phyloP scores from a whole-genome alignment of 345 rosid species.

The Salix udensis region DNA sequence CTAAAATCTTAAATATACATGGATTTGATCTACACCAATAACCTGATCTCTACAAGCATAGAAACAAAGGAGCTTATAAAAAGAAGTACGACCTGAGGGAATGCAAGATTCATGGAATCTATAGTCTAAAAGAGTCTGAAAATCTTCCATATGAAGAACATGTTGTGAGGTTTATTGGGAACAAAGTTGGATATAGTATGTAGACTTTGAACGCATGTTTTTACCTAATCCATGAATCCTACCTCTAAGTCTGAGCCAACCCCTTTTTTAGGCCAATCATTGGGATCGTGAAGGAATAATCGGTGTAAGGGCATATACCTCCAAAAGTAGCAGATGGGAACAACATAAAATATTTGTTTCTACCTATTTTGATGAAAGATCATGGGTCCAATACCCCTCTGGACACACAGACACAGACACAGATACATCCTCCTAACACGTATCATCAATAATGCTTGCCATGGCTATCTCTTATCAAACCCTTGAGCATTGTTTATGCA shows the following conservation, averaged over 20 bases:
- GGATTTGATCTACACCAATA: slow-evolving; percentile 41
- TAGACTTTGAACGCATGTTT: slow-evolving; percentile 7
- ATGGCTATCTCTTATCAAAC: slow-evolving; percentile 15
- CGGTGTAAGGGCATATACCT: slow-evolving; percentile 28
- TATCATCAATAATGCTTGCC: slow-evolving; percentile 29
- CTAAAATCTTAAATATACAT: slow-evolving; percentile 24
- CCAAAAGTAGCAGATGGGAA: slow-evolving; percentile 33
- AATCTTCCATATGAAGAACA: slow-evolving; percentile 28
- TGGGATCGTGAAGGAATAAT: slow-evolving; percentile 38
- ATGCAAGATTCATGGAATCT: slow-evolving; percentile 28
- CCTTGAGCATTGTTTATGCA: not conserved
- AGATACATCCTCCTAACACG: not conserved
- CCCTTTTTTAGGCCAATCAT: slow-evolving; percentile 36
- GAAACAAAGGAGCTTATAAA: slow-evolving; percentile 11
- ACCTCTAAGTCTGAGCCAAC: slow-evolving; percentile 15
- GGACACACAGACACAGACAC: not conserved
- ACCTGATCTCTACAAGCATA: slow-evolving; percentile 14
- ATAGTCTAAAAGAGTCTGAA: slow-evolving; percentile 4
- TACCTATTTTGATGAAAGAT: slow-evolving; percentile 19
- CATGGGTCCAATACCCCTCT: slow-evolving; percentile 30
- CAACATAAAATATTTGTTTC: slow-evolving; percentile 30
- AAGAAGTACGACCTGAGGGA: not conserved
- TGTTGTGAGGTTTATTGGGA: slow-evolving; percentile 36
- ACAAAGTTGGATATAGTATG: slow-evolving; percentile 12
- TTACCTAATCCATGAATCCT: slow-evolving; percentile 36